phyloP scores from a whole-genome alignment of 2,329 filamentous ascomycete genomes.

The Arachnopeziza araneosa region DNA sequence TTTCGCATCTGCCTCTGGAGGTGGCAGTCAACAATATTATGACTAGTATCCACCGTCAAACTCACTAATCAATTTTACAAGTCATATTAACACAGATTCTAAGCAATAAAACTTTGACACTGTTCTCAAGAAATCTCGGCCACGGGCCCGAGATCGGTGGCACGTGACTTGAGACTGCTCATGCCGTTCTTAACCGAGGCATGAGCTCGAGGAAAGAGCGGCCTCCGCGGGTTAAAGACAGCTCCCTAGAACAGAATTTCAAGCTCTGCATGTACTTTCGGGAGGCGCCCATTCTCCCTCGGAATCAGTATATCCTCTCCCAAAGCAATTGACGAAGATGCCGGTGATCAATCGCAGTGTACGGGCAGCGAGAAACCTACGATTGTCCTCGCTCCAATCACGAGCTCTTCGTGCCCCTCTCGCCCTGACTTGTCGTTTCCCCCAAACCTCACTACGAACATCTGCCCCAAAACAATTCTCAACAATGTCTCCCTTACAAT shows the following conservation, averaged over 20 bases:
- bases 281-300: neutral
- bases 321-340: constrained; percentile 18
- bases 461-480: constrained; percentile 28
- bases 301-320: neutral
- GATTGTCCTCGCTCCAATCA: constrained; percentile 25
- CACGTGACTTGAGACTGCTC: neutral
- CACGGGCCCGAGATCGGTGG: neutral
- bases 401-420: constrained; percentile 27
- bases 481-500: constrained; percentile 32
- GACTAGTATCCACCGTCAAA: no score
- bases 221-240: neutral
- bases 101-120: neutral
- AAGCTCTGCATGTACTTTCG: neutral
- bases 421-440: constrained; percentile 18
- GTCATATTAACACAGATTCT: no score
- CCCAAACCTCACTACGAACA: constrained; percentile 16
- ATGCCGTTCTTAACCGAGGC: neutral
- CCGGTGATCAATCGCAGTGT: constrained; percentile 29
- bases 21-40: no score
- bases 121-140: neutral
- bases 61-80: no score
- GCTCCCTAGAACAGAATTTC: neutral
- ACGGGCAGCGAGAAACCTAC: constrained; percentile 27
- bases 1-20: no score
- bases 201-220: neutral